Base-by-base conservation (phyloP, 768 basidiomycete species). In the Cyathus striatus region DNA sequence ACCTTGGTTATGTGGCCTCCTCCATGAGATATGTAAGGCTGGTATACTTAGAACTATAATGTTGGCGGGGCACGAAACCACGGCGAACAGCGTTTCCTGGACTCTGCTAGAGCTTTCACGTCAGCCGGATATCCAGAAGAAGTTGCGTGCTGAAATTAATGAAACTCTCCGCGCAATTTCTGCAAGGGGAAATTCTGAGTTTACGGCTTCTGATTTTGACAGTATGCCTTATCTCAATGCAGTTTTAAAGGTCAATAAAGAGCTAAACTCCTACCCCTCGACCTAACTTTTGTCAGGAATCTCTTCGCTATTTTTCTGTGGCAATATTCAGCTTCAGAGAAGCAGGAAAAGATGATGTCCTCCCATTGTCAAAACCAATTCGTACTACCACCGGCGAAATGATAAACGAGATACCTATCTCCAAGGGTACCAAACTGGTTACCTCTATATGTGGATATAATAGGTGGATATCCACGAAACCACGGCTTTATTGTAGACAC, bases 51-150 rank as follows among this genome's bases (percentile, higher is more conserved):
- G 84, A 34, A 71, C 69, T 2, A 63, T 78, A 12, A 60, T 76
- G 23, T 46, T 76, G 24, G 75, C 75, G 4, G 78, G 76, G 1
- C 74, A 84, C 51, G 82, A 83, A 53, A 81, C 80, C 6, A 80
- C 78, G 9, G 70, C 82, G 0, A 78, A 71, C 45, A 69, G 74
- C 1, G 48, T 83, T 35, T 68, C 66, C 41, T 90, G 82, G 80
- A 69, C 73, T 5, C 59, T 88, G 10, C 66, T 82, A 41, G 78
- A 83, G 47, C 68, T 91, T 23, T 72, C 81, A 7, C 72, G 68
- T 23, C 64, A 79, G 48, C 77, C 76, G 0, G 64, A 76, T 6
- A 58, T 79, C 5, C 87, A 91, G 60, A 64, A 61, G 2, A 70
- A 66, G 44, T 73, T 90, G 26, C 75, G 89, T 14, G 55, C 62